A percentile compares a stretch with the other conserved stretches of the same genome.
These are phyloP conservation scores for Tolypocladium inflatum DNA, from an alignment of 2,329 filamentous ascomycete genomes.

Conservation along the genomic window DNA sequence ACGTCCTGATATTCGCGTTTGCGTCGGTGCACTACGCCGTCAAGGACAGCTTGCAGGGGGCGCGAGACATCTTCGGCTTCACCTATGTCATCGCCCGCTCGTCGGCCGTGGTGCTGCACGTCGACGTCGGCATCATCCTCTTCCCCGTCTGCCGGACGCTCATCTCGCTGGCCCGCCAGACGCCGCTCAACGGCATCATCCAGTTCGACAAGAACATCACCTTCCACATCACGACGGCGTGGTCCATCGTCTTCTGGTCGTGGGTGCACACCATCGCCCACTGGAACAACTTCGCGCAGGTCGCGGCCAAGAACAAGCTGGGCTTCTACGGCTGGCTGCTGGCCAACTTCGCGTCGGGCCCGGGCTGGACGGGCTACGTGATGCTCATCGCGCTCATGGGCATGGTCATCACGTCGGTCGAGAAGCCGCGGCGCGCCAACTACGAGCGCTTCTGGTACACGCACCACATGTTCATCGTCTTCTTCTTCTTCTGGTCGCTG, in stretches of 20 bases:
- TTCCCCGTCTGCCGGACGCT: constrained; percentile 78
- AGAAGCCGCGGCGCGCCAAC: constrained; percentile 70
- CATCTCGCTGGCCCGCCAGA: constrained; percentile 71
- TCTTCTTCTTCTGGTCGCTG: constrained; percentile 87
- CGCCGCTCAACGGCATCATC: constrained; percentile 75
- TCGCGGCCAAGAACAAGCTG: constrained; percentile 64
- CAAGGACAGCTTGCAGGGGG: constrained; percentile 62
- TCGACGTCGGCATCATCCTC: constrained; percentile 71
- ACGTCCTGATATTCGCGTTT: constrained; percentile 70
- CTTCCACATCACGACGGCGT: constrained; percentile 76
- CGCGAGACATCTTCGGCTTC: constrained; percentile 60
- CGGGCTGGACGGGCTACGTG: constrained; percentile 78
- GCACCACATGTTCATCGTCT: constrained; percentile 78
- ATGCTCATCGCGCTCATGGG: constrained; percentile 72
- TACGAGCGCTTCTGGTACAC: constrained; percentile 89
- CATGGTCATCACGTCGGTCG: constrained; percentile 68
- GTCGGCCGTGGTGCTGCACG: constrained; percentile 67
- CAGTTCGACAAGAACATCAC: constrained; percentile 87
- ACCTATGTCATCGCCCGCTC: constrained; percentile 71
- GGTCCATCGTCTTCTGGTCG: constrained; percentile 83
- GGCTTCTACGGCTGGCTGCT: constrained; percentile 71
- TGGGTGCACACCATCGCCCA: constrained; percentile 81
- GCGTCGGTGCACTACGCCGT: constrained; percentile 71
- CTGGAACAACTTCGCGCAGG: constrained; percentile 78
- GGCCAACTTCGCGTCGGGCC: constrained; percentile 69